Base-by-base conservation (phyloP, 305 asterid species). In the Solanum aculeatissimum region DNA sequence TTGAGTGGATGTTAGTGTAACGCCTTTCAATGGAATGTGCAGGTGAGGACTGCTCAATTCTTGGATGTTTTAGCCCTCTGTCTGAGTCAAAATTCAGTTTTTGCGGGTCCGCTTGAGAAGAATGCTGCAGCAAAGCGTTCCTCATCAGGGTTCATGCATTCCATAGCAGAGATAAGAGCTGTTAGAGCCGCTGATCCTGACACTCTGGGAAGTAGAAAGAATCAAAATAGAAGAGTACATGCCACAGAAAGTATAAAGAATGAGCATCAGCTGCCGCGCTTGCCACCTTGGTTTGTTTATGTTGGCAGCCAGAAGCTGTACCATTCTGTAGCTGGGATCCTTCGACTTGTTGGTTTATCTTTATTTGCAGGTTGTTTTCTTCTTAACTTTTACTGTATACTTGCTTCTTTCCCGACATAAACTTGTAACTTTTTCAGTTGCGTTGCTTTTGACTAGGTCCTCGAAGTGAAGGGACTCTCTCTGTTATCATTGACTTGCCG, bases 281-380 rank as follows among this genome's bases (percentile, higher is more conserved):
- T 95, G 94, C 99, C 99, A 42, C 98, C 99, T 80, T 97, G 99
- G 99, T 92, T 95, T 90, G 87, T 77, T 83, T 74, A 88, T 74
- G 87, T 87, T 87, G 98, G 95, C 74, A 92, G 94, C 86, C 97
- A 89, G 89, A 93, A 92, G 86, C 89, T 97, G 86, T 97, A 97
- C 89, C 90, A 89, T 85, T 90, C 92, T 83, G 92, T 97, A 69
- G 95, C 98, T 54, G 95, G 95, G 88, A 90, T 93, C 86, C 93
- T 97, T 83, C 92, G 98, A 89, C 93, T 95, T 77, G 92, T 93
- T 85, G 95, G 98, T 85, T 85, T 93, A 84, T 91, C 91, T 85
- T 84, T 93, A 81, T 88, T 94, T 84, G 89, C 98, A 91, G 98
- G 99, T 97, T 74, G 83, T 75, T 84, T 75, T 88, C 83, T 29